phyloP scores from a whole-genome alignment of 257 asterid species.

The Scutellaria baicalensis region DNA sequence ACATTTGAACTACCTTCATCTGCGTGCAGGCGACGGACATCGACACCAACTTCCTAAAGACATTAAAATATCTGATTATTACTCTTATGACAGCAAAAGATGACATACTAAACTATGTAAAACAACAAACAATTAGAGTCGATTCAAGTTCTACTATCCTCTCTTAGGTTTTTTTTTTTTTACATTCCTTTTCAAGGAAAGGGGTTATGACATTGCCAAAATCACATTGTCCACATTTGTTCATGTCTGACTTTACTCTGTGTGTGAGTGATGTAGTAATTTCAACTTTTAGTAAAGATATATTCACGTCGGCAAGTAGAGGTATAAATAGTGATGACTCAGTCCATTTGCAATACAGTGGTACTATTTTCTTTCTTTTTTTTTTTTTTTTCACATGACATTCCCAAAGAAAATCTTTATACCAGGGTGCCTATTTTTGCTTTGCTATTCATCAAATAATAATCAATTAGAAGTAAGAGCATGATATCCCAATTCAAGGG shows the following conservation, averaged over 20 bases:
- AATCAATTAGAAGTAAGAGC: neutral
- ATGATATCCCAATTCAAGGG: conserved; percentile 3
- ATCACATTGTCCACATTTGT: neutral
- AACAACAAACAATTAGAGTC: neutral
- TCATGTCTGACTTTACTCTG: neutral
- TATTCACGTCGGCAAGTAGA: neutral
- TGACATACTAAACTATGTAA: neutral
- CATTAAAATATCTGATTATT: conserved; percentile 4
- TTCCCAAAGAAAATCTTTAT: neutral
- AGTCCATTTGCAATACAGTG: neutral
- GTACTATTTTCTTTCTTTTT: no score
- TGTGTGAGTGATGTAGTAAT: neutral
- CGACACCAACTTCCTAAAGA: conserved; percentile 81
- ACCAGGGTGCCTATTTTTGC: neutral
- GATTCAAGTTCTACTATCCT: neutral
- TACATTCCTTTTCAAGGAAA: neutral
- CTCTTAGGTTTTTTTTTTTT: neutral
- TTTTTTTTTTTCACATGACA: neutral
- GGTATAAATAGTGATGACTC: neutral
- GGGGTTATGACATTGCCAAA: conserved; percentile 1
- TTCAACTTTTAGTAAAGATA: neutral
- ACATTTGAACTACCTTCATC: conserved; percentile 51
- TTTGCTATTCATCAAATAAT: conserved; percentile 8
- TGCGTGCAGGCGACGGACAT: conserved; percentile 62
- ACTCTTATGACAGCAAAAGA: neutral